Base-by-base conservation (phyloP, 768 basidiomycete species). In the Rossbeevera mucosa region DNA sequence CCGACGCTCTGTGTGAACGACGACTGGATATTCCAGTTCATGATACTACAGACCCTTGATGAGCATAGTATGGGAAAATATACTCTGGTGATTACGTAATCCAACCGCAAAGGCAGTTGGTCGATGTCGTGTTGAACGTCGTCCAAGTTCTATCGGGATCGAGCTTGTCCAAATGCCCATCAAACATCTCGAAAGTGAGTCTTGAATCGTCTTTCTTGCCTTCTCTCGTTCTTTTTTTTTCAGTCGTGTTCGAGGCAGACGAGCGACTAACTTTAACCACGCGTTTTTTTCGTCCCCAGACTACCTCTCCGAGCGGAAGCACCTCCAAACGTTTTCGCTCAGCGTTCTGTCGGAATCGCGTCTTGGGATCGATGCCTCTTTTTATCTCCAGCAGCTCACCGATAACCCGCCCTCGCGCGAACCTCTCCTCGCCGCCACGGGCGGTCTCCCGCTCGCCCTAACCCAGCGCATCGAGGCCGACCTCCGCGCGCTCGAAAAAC, bases 301-400 rank as follows among this genome's bases (percentile, higher is more conserved):
- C 67, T 91, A 91, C 68, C 80, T 96, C 62, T 68, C 79, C 22
- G 92, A 94, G 77, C 87, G 91, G 69, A 91, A 92, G 72, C 89
- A 94, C 67, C 71, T 90, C 57, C 86, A 90, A 70, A 86, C 85
- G 36, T 82, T 88, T 51, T 82, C 91, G 20, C 80, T 98, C 49
- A 82, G 80, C 51, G 83, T 85, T 0, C 78, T 99, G 44, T 80
- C 89, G 38, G 91, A 96, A 65, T 91, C 94, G 48, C 88, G 96
- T 42, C 86, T 99, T 24, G 96, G 96, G 28, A 96, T 99, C 66
- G 95, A 99, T 78, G 94, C 93, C 3, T 85, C 88, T 3, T 85
- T 87, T 70, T 99, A 98, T 72, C 77, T 99, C 36, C 79, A 85
- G 48, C 76, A 79, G 42, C 77, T 98, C 58, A 85, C 85, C 14